Evolutionary conservation across 768 basidiomycete genomes (phyloP), one percentile per base, ranked within the genome.

Genomic region (Phaffia australis): DNA sequence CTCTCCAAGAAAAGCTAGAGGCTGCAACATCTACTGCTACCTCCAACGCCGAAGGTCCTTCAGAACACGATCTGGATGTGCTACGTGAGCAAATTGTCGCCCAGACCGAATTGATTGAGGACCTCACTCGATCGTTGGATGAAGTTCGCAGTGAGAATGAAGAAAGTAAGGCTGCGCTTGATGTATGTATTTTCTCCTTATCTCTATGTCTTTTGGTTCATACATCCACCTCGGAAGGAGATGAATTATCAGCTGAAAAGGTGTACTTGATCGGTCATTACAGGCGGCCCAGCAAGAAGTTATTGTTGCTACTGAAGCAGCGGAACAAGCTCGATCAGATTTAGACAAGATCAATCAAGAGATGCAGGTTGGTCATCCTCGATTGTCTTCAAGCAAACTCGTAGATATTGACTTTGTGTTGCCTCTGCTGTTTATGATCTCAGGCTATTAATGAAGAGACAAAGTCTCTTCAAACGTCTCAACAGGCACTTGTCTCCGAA

Each of bases 371-470:
- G 47, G 32, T 56, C 58, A 30, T 19, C 2, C 15, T 14, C 23
- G 14, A 11, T 25, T 48, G 19, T 8, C 47, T 49, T 23, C 21
- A n/a, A n/a, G 23, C n/a, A 25, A 5, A 6, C 32, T 9, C 55
- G 5, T 47, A 25, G 9, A 15, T 21, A 23, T 21, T 19, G n/a
- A 21, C 21, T 25, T 46, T 7, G 3, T 15, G 29, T 6, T n/a
- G n/a, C 35, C n/a, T 16, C 27, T 32, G 19, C 21, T 48, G 16
- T 18, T 21, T 60, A 3, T 9, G 3, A 35, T 56, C 47, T 2
- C 66, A 67, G 66, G 16, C 59, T 14, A 51, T 63, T 23, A 32
- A 46, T 4, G 54, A 60, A 48, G 66, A 67, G 55, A 56, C 56
- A 1, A 46, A 25, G 1, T n/a, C 60, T 1, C 47, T 67, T 18